Evolutionary conservation across 495 filamentous ascomycete species (phyloP).

Genomic region (Tetracladium marchalianum): DNA sequence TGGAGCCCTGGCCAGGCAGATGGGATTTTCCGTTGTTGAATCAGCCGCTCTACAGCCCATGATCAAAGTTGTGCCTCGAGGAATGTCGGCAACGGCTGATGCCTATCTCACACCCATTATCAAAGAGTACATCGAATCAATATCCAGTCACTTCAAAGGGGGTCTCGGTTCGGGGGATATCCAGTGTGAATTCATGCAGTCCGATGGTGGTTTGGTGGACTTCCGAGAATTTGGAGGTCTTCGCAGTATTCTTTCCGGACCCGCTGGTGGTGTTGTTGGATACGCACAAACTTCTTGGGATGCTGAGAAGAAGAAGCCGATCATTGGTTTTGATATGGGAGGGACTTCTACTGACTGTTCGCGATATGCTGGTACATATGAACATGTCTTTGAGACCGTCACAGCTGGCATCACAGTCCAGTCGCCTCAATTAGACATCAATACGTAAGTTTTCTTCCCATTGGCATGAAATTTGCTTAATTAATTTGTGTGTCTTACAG

Average conservation of each 20-base stretch:
- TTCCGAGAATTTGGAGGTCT: conserved; percentile 67
- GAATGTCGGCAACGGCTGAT: conserved; percentile 88
- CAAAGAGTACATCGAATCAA: conserved; percentile 88
- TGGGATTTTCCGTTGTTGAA: conserved; percentile 66
- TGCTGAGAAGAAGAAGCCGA: conserved; percentile 70
- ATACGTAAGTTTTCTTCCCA: conserved; percentile 19
- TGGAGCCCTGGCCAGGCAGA: conserved; percentile 54
- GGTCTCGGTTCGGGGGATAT: conserved; percentile 61
- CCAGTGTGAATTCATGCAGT: conserved; percentile 81
- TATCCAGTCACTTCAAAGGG: conserved; percentile 64
- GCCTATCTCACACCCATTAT: conserved; percentile 95
- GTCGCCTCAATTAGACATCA: conserved; percentile 26
- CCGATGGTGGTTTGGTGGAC: conserved; percentile 70
- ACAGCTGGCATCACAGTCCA: conserved; percentile 26
- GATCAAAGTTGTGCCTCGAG: conserved; percentile 82
- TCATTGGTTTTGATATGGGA: conserved; percentile 97
- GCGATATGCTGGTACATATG: conserved; percentile 77
- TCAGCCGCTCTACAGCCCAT: conserved; percentile 83
- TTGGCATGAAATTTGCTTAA: conserved; percentile 18
- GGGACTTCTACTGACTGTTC: conserved; percentile 95
- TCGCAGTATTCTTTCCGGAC: conserved; percentile 68
- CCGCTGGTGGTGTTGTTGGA: conserved; percentile 79
- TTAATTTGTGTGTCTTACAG: conserved; percentile 22
- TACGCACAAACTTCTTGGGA: conserved; percentile 84
- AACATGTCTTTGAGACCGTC: conserved; percentile 56